Evolutionary conservation across 331 rosid species (phyloP), one percentile per base, ranked within the genome.

Genomic region (Malus hybrid): DNA sequence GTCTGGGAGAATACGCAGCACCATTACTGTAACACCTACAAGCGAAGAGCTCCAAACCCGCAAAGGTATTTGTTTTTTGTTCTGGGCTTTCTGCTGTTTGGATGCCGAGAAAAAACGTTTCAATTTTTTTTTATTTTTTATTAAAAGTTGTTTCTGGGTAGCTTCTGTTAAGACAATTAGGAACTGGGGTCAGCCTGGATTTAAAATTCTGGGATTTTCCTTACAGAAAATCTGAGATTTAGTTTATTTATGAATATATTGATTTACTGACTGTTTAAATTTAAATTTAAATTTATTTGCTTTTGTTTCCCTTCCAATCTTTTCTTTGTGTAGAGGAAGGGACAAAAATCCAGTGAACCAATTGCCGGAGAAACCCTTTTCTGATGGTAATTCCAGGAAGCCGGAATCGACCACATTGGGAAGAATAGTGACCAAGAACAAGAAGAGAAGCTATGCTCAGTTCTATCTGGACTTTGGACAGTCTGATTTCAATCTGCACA

Each of bases 361-460:
- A 31, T 32, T 67, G 65, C 19, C 20, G 65, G 54, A 55, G 70
- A 75, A 32, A 57, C 42, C 64, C 29, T 1, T 31, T 72, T 36
- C 75, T 0, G 71, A 67, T 7, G 56, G 24, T 10, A 62, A 72
- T 2, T 56, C 62, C 52, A 18, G 71, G 19, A 69, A 65, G 42
- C 72, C 73, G 0, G 72, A 73, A 55, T 72, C 72, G 4, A 32
- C 46, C 20, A 24, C 33, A 16, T 72, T 78, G 52, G 84, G 77
- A 42, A 84, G 12, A 80, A 48, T 85, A 3, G 70, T 85, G 69
- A 77, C 59, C 11, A 86, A 87, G 82, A 93, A 91, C 81, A 89
- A 93, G 88, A 91, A 93, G 80, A 88, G 96, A 82, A 88, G 85
- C 84, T 91, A 89, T 46, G 97, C 92, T 10, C 96, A 93, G 73